phyloP scores from a whole-genome alignment of 2,329 filamentous ascomycete genomes.

The Aureobasidium namibiae region DNA sequence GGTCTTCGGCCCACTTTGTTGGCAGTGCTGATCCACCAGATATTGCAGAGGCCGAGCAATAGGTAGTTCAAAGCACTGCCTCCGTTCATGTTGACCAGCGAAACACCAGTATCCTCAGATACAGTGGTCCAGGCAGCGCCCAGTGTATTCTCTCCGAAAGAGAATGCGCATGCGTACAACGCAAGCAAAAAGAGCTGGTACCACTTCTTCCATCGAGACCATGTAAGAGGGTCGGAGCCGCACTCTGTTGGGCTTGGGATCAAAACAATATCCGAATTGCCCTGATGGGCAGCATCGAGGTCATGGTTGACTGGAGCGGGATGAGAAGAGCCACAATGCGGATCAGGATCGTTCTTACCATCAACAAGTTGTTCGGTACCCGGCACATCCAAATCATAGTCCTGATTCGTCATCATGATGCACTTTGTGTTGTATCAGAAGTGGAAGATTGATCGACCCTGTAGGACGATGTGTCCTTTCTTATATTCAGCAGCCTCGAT shows the following conservation, averaged over 20 bases:
- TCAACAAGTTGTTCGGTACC: conserved; percentile 30
- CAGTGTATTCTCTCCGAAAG: conserved; percentile 34
- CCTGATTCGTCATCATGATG: background rate
- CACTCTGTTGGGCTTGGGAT: conserved; percentile 27
- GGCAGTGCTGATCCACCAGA: conserved; percentile 31
- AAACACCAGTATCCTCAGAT: conserved; percentile 31
- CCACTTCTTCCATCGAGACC: conserved; percentile 31
- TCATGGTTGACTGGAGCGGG: conserved; percentile 11
- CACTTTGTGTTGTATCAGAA: background rate
- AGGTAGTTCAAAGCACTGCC: conserved; percentile 35
- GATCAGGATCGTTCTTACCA: conserved; percentile 7
- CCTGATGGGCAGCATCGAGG: conserved; percentile 18
- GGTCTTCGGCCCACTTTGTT: conserved; percentile 33
- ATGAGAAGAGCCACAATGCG: background rate
- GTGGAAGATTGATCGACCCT: background rate
- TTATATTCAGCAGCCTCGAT: background rate
- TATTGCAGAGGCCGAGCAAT: conserved; percentile 34
- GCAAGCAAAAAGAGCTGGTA: conserved; percentile 34
- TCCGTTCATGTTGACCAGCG: conserved; percentile 34
- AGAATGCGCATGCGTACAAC: conserved; percentile 34
- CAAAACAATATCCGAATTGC: conserved; percentile 25
- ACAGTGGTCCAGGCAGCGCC: conserved; percentile 37
- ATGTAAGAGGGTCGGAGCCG: conserved; percentile 23
- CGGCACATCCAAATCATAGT: conserved; percentile 22
- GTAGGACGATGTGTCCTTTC: background rate